Evolutionary conservation across 2,329 filamentous ascomycete species (phyloP).

Genomic region (Penicillium sp.): DNA sequence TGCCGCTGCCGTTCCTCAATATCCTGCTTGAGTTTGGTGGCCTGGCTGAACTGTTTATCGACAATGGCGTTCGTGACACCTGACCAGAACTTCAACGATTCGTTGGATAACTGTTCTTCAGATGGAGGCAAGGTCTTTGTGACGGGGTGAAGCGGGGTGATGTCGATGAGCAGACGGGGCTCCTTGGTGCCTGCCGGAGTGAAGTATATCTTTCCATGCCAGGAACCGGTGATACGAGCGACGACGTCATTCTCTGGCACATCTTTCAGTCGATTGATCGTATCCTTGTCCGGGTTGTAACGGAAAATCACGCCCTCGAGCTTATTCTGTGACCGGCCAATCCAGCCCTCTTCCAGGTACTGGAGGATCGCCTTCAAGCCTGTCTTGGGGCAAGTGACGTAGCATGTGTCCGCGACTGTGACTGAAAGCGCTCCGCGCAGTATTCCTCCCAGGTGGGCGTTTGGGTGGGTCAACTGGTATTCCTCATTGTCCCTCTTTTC

Average conservation of each 20-base stretch:
- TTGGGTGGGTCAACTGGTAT: conserved; percentile 91
- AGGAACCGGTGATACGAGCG: conserved; percentile 76
- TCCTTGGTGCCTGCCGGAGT: conserved; percentile 50
- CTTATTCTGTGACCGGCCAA: conserved; percentile 85
- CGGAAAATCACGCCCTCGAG: conserved; percentile 88
- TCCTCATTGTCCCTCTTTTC: conserved; percentile 79
- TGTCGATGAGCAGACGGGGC: conserved; percentile 75
- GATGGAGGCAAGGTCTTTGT: conserved; percentile 75
- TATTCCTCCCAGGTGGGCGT: conserved; percentile 86
- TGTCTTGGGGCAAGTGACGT: conserved; percentile 84
- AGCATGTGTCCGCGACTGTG: conserved; percentile 85
- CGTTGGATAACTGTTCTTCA: conserved; percentile 78
- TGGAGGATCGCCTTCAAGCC: conserved; percentile 87
- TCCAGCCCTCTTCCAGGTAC: conserved; percentile 93
- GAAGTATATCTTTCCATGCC: conserved; percentile 71
- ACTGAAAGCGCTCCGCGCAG: conserved; percentile 84
- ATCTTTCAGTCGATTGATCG: conserved; percentile 74
- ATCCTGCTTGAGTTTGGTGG: conserved; percentile 83
- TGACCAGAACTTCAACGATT: conserved; percentile 84
- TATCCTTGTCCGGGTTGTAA: conserved; percentile 84
- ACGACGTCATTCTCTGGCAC: conserved; percentile 82
- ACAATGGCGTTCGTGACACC: conserved; percentile 82
- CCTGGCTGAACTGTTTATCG: conserved; percentile 76
- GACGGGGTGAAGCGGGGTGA: conserved; percentile 75
- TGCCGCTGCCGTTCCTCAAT: conserved; percentile 86